Conservation (phyloP, 331 rosid genomes). For the Rhamnella rubrinervis region DNA sequence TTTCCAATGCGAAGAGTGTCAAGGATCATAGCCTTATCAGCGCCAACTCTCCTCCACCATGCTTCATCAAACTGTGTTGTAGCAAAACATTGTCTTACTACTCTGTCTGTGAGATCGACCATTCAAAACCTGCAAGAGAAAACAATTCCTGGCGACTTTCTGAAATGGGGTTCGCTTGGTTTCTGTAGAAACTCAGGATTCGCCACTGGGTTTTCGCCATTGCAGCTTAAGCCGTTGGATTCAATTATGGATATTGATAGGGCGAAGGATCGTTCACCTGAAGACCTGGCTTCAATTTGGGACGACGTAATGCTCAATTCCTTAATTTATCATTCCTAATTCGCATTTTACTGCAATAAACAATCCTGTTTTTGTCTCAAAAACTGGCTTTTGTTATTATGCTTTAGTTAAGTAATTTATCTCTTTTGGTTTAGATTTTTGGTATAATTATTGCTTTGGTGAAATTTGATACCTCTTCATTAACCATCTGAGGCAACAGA, state of each 20-base stretch:
- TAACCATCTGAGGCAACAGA: too few species aligned
- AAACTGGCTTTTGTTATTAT: neutral
- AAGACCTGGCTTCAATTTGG: slow-evolving; percentile 79
- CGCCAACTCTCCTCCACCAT: slow-evolving; percentile 13
- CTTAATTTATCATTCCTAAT: neutral
- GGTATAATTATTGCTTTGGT: neutral
- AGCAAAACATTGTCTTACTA: slow-evolving; percentile 27
- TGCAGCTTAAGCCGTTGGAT: slow-evolving; percentile 73
- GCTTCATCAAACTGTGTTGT: slow-evolving; percentile 11
- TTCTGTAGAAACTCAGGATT: slow-evolving; percentile 62
- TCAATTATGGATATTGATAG: slow-evolving; percentile 71
- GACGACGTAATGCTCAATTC: slow-evolving; percentile 68
- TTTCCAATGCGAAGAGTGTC: slow-evolving; percentile 47
- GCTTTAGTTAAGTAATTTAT: neutral
- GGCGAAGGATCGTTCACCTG: slow-evolving; percentile 62
- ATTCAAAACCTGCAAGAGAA: slow-evolving; percentile 32
- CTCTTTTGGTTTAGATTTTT: neutral
- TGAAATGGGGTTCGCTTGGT: slow-evolving; percentile 80
- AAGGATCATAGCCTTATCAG: slow-evolving; percentile 36
- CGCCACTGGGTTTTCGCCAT: slow-evolving; percentile 79
- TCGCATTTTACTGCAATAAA: neutral
- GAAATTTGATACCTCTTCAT: neutral
- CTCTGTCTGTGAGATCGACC: slow-evolving; percentile 22
- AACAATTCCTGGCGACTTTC: slow-evolving; percentile 45
- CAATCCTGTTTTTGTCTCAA: neutral